Conservation (phyloP, 177 flowering plant species). For the Vitis hybrid region DNA sequence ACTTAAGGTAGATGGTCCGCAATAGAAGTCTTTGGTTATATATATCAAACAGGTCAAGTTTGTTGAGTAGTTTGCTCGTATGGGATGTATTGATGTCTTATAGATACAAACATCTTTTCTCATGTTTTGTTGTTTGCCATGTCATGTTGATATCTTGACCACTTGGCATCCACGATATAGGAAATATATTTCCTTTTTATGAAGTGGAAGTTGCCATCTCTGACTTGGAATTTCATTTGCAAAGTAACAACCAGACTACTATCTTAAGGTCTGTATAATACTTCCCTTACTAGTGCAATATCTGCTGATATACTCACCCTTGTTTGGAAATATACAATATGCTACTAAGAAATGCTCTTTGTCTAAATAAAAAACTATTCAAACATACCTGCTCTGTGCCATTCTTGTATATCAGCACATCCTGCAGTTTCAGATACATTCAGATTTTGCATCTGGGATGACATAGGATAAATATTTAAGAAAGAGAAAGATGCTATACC, state of each 20-base stretch:
- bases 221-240: no score
- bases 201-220: no score
- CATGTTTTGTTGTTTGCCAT: background rate
- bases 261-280: no score
- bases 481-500: constrained; percentile 40
- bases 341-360: constrained; percentile 3
- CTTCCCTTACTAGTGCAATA: no score
- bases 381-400: constrained; percentile 73
- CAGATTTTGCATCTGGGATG: constrained; percentile 14
- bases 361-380: background rate
- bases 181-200: no score
- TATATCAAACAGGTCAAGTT: background rate
- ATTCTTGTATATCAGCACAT: constrained; percentile 55
- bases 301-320: no score
- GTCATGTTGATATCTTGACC: background rate
- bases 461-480: background rate
- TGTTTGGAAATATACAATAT: background rate
- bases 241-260: no score
- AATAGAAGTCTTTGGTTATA: background rate
- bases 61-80: background rate
- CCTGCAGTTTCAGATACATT: constrained; percentile 51
- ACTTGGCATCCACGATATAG: no score
- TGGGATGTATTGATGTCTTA: background rate
- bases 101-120: background rate
- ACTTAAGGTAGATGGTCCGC: background rate